Evolutionary conservation across 495 filamentous ascomycete genomes (phyloP).

Genomic region (Podospora didyma): DNA sequence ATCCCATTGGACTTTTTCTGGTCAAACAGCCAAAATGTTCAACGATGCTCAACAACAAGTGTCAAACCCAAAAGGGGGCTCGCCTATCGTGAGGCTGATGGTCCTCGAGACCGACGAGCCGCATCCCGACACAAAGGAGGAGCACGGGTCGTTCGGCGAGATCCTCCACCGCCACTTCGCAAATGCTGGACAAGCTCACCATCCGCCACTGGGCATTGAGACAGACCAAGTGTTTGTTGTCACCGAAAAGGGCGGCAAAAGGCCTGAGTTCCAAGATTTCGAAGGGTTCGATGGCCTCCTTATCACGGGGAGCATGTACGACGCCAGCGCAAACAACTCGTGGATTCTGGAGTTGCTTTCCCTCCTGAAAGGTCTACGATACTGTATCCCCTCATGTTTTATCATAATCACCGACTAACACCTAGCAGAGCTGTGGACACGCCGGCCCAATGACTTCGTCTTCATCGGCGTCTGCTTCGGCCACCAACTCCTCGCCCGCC

Average conservation of each 20-base stretch:
- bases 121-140: slow-evolving; percentile 17
- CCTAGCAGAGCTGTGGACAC: slow-evolving; percentile 25
- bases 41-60: too few relatives aligned
- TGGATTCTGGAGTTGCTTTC: slow-evolving; percentile 57
- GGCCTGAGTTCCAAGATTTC: slow-evolving; percentile 21
- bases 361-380: slow-evolving; percentile 26
- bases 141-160: slow-evolving; percentile 24
- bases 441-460: slow-evolving; percentile 37
- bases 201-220: slow-evolving; percentile 28
- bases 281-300: slow-evolving; percentile 57
- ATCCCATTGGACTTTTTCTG: too few relatives aligned
- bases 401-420: too few relatives aligned
- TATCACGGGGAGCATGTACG: slow-evolving; percentile 61
- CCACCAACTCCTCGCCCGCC: slow-evolving; percentile 79
- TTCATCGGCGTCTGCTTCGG: slow-evolving; percentile 81
- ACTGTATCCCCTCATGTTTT: too few relatives aligned
- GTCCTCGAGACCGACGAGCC: slow-evolving; percentile 33
- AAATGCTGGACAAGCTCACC: slow-evolving; percentile 20
- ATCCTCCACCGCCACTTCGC: slow-evolving; percentile 27
- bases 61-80: too few relatives aligned
- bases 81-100: slow-evolving; percentile 21
- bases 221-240: slow-evolving; percentile 26
- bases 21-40: too few relatives aligned
- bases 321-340: slow-evolving; percentile 52
- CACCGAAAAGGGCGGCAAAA: slow-evolving; percentile 20